Conservation (phyloP, 352 stramenopile genomes). For the Phytophthora sojae region DNA sequence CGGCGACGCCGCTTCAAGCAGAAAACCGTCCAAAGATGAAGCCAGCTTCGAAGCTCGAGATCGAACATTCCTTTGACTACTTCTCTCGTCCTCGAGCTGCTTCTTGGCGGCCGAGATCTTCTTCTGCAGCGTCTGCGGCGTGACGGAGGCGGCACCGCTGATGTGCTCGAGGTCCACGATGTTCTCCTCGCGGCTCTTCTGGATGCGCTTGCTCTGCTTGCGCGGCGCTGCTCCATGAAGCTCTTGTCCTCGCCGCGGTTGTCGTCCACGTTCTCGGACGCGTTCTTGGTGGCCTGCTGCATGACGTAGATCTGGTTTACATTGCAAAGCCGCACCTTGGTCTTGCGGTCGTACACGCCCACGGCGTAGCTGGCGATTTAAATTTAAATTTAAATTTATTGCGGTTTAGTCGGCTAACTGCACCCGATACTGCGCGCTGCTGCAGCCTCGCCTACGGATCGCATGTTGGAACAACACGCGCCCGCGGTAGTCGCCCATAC, state of each 20-base stretch:
- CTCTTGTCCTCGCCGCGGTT: constrained; percentile 65
- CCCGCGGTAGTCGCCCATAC: too few species aligned
- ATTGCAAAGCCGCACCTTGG: constrained; percentile 79
- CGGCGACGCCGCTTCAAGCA: not conserved
- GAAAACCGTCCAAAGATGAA: not conserved
- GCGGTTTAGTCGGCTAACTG: too few species aligned
- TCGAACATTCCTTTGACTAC: not conserved
- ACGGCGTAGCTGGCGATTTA: constrained; percentile 67
- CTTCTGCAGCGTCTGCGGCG: constrained; percentile 72
- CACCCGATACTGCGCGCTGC: constrained; percentile 42
- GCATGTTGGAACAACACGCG: too few species aligned
- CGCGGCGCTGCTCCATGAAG: constrained; percentile 72
- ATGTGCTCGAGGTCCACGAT: constrained; percentile 83
- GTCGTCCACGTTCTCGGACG: constrained; percentile 72
- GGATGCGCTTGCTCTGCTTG: constrained; percentile 89
- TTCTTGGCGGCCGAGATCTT: constrained; percentile 71
- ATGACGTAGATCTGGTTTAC: constrained; percentile 88
- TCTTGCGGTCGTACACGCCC: constrained; percentile 81
- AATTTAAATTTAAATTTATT: too few species aligned
- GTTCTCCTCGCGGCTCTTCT: constrained; percentile 85
- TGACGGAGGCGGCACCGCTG: constrained; percentile 69
- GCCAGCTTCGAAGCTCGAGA: not conserved
- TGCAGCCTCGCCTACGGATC: constrained; percentile 24
- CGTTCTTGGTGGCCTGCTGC: constrained; percentile 83
- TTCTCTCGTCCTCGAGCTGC: constrained; percentile 50